Evolutionary conservation across 2,329 filamentous ascomycete genomes (phyloP).

Genomic region (Alternaria burnsii): DNA sequence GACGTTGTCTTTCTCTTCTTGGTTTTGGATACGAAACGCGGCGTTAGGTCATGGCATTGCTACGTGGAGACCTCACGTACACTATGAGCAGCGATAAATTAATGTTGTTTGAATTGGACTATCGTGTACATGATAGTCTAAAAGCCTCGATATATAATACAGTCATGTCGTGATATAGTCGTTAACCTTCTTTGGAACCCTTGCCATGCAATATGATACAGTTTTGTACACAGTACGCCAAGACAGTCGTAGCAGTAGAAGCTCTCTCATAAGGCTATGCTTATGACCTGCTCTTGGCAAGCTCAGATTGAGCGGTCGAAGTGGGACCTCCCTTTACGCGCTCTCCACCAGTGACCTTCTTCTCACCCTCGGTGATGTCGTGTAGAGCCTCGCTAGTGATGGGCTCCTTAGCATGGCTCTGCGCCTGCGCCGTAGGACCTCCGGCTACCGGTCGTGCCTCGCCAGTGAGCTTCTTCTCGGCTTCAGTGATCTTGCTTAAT

Average conservation of each 20-base stretch:
- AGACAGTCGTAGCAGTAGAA: background rate
- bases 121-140: background rate
- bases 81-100: background rate
- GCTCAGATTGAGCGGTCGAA: conserved; percentile 43
- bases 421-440: conserved; percentile 42
- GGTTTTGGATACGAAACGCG: background rate
- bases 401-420: conserved; percentile 39
- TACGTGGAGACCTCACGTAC: background rate
- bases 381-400: conserved; percentile 43
- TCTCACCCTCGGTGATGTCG: conserved; percentile 46
- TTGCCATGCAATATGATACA: background rate
- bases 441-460: conserved; percentile 26
- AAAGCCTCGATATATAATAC: background rate
- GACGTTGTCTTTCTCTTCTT: background rate
- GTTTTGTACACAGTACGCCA: background rate
- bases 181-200: background rate
- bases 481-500: conserved; percentile 40
- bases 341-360: conserved; percentile 45
- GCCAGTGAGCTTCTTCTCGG: conserved; percentile 42
- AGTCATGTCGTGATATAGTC: background rate
- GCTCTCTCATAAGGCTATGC: background rate
- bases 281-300: conserved; percentile 37
- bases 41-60: background rate
- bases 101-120: background rate
- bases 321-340: conserved; percentile 44